phyloP scores from a whole-genome alignment of 2,329 filamentous ascomycete genomes.

The Fonsecaea pedrosoi region DNA sequence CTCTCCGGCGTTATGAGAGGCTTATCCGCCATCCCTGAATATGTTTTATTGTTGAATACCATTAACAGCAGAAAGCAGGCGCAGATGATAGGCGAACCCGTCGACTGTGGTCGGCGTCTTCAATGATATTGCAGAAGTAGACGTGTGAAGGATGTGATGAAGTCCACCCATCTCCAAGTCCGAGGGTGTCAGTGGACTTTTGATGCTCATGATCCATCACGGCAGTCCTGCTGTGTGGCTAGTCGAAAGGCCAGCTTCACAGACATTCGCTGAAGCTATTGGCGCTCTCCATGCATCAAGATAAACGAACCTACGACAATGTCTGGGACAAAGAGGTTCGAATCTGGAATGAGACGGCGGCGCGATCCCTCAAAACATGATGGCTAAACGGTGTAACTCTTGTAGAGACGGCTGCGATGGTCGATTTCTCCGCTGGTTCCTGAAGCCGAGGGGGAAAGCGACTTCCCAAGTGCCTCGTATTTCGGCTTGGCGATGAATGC shows the following conservation, averaged over 20 bases:
- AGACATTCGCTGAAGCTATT: background rate
- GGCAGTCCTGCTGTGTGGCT: background rate
- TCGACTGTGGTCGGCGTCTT: background rate
- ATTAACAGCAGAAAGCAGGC: background rate
- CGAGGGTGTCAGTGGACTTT: background rate
- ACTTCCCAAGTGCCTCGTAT: background rate
- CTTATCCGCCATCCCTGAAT: background rate
- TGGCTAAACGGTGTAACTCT: background rate
- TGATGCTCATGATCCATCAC: constrained; percentile 5
- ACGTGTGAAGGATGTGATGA: background rate
- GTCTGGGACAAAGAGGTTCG: background rate
- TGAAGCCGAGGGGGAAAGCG: background rate
- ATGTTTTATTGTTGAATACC: background rate
- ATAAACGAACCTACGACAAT: background rate
- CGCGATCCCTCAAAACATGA: background rate
- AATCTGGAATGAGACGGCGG: background rate
- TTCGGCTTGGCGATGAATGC: background rate
- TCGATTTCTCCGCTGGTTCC: background rate
- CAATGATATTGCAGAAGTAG: background rate
- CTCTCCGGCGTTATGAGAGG: constrained; percentile 1
- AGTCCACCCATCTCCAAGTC: background rate
- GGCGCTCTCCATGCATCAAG: background rate
- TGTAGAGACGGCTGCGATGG: background rate
- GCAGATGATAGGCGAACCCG: background rate
- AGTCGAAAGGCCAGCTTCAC: background rate